Evolutionary conservation across 257 asterid genomes (phyloP), one percentile per base, ranked within the genome.

Genomic region (Solanum clarkiae): DNA sequence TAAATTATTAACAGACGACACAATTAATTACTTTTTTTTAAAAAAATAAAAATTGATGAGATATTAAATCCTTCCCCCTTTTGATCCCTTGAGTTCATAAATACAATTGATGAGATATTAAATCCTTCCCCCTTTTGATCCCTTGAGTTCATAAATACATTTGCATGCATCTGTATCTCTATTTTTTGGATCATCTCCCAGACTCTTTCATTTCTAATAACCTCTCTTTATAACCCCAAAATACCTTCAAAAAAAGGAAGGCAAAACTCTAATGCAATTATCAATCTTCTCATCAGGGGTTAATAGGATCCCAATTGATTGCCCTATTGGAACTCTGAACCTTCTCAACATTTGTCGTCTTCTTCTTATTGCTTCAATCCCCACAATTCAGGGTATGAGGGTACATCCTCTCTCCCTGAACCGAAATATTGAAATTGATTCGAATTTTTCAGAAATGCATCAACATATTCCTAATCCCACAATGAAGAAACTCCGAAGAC

Each of bases 401-500:
- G 84, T 86, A 8, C 85, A 86, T 82, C 89, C 84, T 11, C 60
- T 7, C 55, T 51, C 86, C 49, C 45, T 18, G 84, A 88, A 88
- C 44, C 63, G 84, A 29, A 84, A 44, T 86, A 36, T 85, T 10
- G 51, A 53, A 10, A 70, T 59, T 15, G 80, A 81, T 80, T 72
- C 88, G 2, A 55, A 54, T 80, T 57, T 45, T 10, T 42, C 80
- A 17, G 10, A 40, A 70, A 53, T 40, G 16, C 54, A 70, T 8
- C 79, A 40, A 69, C 79, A 17, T 1, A 4, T 68, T 36, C 55
- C 55, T 47, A 9, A 88, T 44, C 53, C 90, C 83, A 8, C 49
- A 17, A 57, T 74, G 72, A 90, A 85, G 83, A 92, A 88, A 88
- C 97, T 94, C 69, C 84, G 91, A 84, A 92, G 86, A 86, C 80